phyloP scores from a whole-genome alignment of 192 early-diverging fungal genomes.

The Coemansia sp. region DNA sequence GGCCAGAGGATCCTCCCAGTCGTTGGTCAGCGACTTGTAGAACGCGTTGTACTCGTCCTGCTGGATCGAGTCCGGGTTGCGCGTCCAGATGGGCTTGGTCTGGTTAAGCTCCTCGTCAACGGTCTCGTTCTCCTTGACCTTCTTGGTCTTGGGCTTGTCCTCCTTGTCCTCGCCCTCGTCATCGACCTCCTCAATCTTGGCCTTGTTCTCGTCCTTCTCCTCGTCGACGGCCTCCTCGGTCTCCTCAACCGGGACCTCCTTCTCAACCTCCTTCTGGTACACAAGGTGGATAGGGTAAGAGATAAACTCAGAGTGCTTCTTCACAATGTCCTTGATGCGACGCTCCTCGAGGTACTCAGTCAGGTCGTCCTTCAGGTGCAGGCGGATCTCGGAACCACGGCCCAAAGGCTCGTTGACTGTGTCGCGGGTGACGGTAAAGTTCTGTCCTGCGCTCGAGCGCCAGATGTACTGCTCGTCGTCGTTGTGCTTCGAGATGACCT shows the following conservation, averaged over 20 bases:
- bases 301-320: constrained; percentile 99
- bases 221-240: constrained; percentile 70
- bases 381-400: constrained; percentile 92
- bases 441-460: constrained; percentile 88
- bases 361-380: constrained; percentile 99
- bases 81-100: constrained; percentile 99
- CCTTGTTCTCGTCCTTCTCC: constrained; percentile 75
- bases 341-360: constrained; percentile 98
- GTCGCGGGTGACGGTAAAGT: constrained; percentile 94
- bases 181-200: constrained; percentile 69
- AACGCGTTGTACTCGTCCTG: constrained; percentile 96
- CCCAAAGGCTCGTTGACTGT: constrained; percentile 86
- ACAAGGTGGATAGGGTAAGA: constrained; percentile 96
- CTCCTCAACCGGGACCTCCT: constrained; percentile 96
- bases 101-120: constrained; percentile 94
- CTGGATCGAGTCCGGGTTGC: constrained; percentile 96
- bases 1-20: constrained; percentile 98
- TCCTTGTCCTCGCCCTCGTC: constrained; percentile 78
- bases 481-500: constrained; percentile 93
- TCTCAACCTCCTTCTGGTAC: constrained; percentile 96
- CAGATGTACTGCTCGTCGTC: constrained; percentile 93
- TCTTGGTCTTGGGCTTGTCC: constrained; percentile 74
- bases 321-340: constrained; percentile 98
- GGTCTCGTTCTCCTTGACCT: constrained; percentile 55
- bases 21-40: constrained; percentile 98